These are phyloP conservation scores for Colletotrichum aenigma DNA, from an alignment of 2,329 filamentous ascomycete species.

Conservation along the genomic window DNA sequence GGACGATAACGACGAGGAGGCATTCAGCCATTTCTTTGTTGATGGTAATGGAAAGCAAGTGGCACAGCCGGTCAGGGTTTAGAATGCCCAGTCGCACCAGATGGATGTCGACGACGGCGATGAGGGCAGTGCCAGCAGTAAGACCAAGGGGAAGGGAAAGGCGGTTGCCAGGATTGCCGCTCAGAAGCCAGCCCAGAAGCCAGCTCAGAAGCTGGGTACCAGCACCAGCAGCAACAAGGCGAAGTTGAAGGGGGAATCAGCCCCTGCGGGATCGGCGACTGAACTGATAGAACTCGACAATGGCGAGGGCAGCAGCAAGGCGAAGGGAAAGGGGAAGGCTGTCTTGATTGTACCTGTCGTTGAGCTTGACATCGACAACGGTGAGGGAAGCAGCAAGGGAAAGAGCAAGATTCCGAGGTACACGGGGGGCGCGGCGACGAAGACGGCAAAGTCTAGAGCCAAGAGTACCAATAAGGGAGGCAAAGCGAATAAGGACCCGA, in stretches of 20 bases:
- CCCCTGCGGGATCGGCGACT: not conserved
- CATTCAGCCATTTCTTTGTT: constrained; percentile 49
- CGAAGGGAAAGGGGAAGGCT: not conserved
- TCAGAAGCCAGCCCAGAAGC: not conserved
- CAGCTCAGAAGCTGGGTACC: not conserved
- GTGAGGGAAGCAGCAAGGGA: not conserved
- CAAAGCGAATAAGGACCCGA: not conserved
- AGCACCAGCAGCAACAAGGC: not conserved
- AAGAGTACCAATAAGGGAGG: not conserved
- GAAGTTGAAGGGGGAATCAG: not conserved
- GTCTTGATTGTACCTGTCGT: not conserved
- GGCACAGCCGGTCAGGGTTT: constrained; percentile 27
- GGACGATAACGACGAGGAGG: constrained; percentile 45
- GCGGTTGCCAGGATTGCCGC: not conserved
- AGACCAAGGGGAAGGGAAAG: not conserved
- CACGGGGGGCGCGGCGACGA: not conserved
- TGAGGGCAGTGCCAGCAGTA: not conserved
- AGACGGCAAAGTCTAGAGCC: not conserved
- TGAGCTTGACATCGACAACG: not conserved
- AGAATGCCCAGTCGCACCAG: not conserved
- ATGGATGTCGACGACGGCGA: not conserved
- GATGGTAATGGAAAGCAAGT: constrained; percentile 41
- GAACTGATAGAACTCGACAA: not conserved
- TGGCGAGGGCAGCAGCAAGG: not conserved
- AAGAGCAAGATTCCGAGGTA: not conserved